Conservation (phyloP, 805 yeast genomes). For the Cyberlindnera xylosilytica region DNA sequence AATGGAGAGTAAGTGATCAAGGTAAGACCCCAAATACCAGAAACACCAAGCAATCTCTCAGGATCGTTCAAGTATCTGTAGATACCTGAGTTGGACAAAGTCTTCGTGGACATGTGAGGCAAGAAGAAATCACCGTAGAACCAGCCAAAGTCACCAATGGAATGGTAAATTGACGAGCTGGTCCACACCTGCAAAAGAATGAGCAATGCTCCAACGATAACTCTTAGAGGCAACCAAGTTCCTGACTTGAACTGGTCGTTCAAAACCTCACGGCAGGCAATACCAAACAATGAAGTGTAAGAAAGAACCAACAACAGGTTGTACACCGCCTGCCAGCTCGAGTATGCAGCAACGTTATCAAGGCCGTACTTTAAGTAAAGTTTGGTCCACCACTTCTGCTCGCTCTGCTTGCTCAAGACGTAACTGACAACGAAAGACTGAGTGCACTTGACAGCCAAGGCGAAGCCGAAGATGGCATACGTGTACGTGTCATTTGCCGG, state of each 20-base stretch:
- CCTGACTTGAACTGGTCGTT: constrained; percentile 28
- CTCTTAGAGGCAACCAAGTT: constrained; percentile 46
- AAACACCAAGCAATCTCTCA: constrained; percentile 71
- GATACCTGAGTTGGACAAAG: constrained; percentile 73
- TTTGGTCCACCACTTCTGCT: constrained; percentile 59
- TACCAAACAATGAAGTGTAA: constrained; percentile 47
- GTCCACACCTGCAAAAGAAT: constrained; percentile 66
- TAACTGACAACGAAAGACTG: constrained; percentile 50
- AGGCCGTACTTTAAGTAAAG: constrained; percentile 61
- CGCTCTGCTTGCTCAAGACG: constrained; percentile 57
- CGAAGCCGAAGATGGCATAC: constrained; percentile 26
- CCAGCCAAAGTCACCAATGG: constrained; percentile 86
- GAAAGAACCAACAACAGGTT: constrained; percentile 50
- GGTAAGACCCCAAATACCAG: constrained; percentile 75
- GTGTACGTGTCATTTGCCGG: constrained; percentile 29
- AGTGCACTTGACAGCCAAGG: constrained; percentile 43
- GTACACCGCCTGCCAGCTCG: constrained; percentile 71
- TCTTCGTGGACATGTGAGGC: constrained; percentile 45
- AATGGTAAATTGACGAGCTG: constrained; percentile 60
- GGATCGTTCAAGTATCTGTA: constrained; percentile 82
- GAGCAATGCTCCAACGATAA: constrained; percentile 57
- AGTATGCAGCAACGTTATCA: constrained; percentile 61
- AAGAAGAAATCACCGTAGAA: constrained; percentile 83
- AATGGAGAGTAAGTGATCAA: constrained; percentile 53
- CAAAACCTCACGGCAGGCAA: constrained; percentile 33